Conservation (phyloP, 768 basidiomycete species). For the Pleurotus djamor region DNA sequence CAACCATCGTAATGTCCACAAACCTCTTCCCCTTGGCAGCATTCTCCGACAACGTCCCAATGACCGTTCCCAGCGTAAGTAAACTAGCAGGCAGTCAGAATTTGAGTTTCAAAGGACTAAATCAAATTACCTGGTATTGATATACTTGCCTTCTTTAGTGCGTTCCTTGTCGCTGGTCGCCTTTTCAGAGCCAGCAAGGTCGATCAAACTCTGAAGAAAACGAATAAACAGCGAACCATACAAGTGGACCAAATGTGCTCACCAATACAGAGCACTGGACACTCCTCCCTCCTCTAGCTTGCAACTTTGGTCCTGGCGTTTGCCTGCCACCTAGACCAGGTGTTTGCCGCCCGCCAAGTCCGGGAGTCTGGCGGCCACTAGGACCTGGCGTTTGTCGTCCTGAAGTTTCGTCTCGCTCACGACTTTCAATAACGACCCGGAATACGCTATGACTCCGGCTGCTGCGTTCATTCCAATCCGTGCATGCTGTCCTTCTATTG, state of each 20-base stretch:
- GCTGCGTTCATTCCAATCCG: constrained; percentile 98
- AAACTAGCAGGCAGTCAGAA: constrained; percentile 44
- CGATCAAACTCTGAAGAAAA: constrained; percentile 73
- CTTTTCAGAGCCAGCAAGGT: constrained; percentile 95
- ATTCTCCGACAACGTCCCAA: constrained; percentile 89
- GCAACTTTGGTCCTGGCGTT: constrained; percentile 67
- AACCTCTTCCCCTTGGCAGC: constrained; percentile 72
- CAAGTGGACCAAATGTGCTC: constrained; percentile 15
- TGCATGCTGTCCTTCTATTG: constrained; percentile 86
- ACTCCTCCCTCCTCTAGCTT: constrained; percentile 76
- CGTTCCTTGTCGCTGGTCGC: constrained; percentile 95
- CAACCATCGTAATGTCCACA: constrained; percentile 9
- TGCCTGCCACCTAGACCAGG: constrained; percentile 26
- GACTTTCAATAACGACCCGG: constrained; percentile 86
- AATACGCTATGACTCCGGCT: constrained; percentile 95
- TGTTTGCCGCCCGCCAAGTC: constrained; percentile 23
- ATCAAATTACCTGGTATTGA: constrained; percentile 74
- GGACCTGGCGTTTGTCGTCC: constrained; percentile 23
- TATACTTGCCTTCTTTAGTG: constrained; percentile 95
- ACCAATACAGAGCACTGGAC: constrained; percentile 79
- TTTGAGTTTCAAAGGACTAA: background rate
- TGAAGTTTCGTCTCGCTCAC: constrained; percentile 61
- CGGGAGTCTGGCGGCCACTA: constrained; percentile 25
- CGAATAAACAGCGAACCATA: constrained; percentile 5
- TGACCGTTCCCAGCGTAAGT: constrained; percentile 90